A percentile compares a stretch with the other conserved stretches of the same genome.
Evolutionary conservation across 257 asterid genomes (phyloP).

Genomic region (Jacaranda copaia): DNA sequence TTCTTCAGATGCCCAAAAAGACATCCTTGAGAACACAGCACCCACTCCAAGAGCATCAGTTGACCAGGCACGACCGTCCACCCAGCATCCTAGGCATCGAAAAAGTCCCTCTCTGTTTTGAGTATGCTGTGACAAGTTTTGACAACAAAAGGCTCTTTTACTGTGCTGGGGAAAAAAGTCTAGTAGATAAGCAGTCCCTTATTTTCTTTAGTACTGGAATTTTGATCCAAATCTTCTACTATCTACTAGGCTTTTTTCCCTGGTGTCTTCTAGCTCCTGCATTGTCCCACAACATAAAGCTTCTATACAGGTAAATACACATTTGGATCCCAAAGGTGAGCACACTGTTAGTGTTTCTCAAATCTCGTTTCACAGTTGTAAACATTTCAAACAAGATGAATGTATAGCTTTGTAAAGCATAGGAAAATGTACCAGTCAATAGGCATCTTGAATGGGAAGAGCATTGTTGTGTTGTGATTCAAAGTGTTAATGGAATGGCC

Average conservation of each 20-base stretch:
- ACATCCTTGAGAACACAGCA: slow-evolving; percentile 60
- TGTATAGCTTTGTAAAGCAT: slow-evolving; percentile 35
- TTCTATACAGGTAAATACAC: slow-evolving; percentile 28
- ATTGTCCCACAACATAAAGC: slow-evolving; percentile 3
- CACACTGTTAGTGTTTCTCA: slow-evolving; percentile 18
- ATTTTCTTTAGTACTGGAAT: not conserved
- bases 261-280: not conserved
- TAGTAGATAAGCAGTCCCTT: slow-evolving; percentile 33
- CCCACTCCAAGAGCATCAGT: slow-evolving; percentile 75
- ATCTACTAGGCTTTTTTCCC: slow-evolving; percentile 42
- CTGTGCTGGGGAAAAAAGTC: slow-evolving; percentile 38
- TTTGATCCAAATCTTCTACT: slow-evolving; percentile 2
- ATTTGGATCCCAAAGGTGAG: slow-evolving; percentile 5
- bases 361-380: not conserved
- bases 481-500: not conserved
- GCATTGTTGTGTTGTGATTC: not conserved
- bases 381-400: slow-evolving; percentile 27
- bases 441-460: not conserved
- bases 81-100: slow-evolving; percentile 50
- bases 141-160: not conserved
- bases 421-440: not conserved
- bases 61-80: slow-evolving; percentile 54
- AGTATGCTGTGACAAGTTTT: slow-evolving; percentile 13
- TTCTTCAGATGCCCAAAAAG: slow-evolving; percentile 60
- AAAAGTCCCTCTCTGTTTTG: slow-evolving; percentile 69